phyloP scores from a whole-genome alignment of 2,329 filamentous ascomycete species.

The Colletotrichum tamarilloi region DNA sequence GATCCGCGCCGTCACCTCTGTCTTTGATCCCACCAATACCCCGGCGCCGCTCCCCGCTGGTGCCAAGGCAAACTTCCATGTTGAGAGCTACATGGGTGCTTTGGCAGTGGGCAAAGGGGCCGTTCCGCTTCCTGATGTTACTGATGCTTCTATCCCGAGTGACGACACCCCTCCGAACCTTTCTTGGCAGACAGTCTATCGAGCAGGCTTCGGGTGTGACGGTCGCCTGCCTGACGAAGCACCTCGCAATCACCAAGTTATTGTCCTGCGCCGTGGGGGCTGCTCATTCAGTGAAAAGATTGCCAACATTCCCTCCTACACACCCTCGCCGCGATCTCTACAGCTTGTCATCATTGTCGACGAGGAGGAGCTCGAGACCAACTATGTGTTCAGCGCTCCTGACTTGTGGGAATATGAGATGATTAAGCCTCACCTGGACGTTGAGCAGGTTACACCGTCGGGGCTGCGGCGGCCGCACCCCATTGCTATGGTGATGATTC shows the following conservation, averaged over 20 bases:
- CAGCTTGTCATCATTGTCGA: conserved; percentile 84
- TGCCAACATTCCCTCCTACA: conserved; percentile 82
- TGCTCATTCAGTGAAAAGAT: conserved; percentile 90
- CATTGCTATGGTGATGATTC: conserved; percentile 86
- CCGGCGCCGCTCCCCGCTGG: conserved; percentile 43
- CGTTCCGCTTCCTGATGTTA: conserved; percentile 75
- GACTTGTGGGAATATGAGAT: conserved; percentile 43
- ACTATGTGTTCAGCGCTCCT: conserved; percentile 38
- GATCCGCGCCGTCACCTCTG: conserved; percentile 58
- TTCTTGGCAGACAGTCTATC: conserved; percentile 77
- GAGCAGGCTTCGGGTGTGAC: conserved; percentile 76
- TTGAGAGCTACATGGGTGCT: conserved; percentile 59
- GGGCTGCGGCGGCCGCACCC: conserved; percentile 77
- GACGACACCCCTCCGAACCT: conserved; percentile 57
- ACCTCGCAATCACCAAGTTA: conserved; percentile 74
- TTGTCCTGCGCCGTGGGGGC: conserved; percentile 83
- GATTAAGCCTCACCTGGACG: conserved; percentile 77
- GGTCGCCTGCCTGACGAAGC: conserved; percentile 63
- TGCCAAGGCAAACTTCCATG: conserved; percentile 43
- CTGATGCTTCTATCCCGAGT: conserved; percentile 62
- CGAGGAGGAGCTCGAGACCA: conserved; percentile 46
- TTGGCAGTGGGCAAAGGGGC: conserved; percentile 69
- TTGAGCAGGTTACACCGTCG: conserved; percentile 75
- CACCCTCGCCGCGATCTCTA: conserved; percentile 69
- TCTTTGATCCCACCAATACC: conserved; percentile 51